phyloP scores from a whole-genome alignment of 2,329 filamentous ascomycete genomes.

The Colletotrichum navitas region DNA sequence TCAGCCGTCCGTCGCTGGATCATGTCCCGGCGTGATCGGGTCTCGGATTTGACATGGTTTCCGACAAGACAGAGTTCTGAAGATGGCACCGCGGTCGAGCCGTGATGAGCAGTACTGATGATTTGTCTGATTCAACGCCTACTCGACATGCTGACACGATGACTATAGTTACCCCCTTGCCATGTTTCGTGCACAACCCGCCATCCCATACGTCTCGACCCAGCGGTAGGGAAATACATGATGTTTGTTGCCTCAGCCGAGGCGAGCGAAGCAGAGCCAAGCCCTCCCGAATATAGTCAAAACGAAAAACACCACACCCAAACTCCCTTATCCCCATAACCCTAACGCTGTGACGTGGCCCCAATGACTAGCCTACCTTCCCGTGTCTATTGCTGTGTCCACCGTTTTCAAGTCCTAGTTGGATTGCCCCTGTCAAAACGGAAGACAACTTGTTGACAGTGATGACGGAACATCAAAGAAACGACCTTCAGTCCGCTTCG shows the following conservation, averaged over 20 bases:
- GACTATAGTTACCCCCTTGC: conserved; percentile 21
- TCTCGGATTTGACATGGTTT: conserved; percentile 12
- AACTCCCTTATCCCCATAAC: conserved; percentile 36
- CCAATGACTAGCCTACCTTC: conserved; percentile 16
- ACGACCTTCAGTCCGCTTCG: conserved; percentile 72
- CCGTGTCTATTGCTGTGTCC: conserved; percentile 31
- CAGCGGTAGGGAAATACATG: conserved; percentile 21
- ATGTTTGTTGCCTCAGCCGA: conserved; percentile 4
- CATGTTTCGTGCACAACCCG: conserved; percentile 25
- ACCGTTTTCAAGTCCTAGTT: conserved; percentile 30
- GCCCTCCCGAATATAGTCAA: conserved; percentile 16
- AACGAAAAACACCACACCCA: conserved; percentile 20
- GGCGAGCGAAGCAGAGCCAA: conserved; percentile 21
- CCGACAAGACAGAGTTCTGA: conserved; percentile 20
- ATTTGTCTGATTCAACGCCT: conserved; percentile 21
- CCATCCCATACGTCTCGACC: conserved; percentile 12
- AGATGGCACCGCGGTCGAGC: conserved; percentile 17
- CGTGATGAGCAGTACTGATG: conserved; percentile 24
- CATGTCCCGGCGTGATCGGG: background rate
- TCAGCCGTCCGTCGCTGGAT: conserved; percentile 18
- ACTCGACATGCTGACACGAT: conserved; percentile 19
- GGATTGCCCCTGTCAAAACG: conserved; percentile 21
- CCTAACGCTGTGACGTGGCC: conserved; percentile 33
- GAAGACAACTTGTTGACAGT: conserved; percentile 16
- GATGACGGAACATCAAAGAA: conserved; percentile 14